A percentile compares a stretch with the other conserved stretches of the same genome.
These are phyloP conservation scores for Saccharomycodes ludwigii DNA, from an alignment of 805 yeast genomes.

Conservation along the genomic window DNA sequence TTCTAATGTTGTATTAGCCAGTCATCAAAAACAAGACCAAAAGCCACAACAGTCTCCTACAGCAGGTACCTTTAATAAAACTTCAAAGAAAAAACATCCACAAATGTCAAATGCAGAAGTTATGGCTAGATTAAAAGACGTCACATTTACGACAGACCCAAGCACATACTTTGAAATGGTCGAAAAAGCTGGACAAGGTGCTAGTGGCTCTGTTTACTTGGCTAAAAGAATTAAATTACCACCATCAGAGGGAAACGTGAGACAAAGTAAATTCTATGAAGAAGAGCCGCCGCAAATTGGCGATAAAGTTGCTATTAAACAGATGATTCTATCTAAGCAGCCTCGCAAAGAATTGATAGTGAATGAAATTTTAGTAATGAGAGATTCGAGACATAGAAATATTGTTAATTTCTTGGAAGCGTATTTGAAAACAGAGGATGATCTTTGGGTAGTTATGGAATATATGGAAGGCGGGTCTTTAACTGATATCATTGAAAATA, in stretches of 20 bases:
- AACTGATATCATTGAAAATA: slow-evolving; percentile 90
- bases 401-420: slow-evolving; percentile 93
- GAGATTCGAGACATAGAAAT: slow-evolving; percentile 85
- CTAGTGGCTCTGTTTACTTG: slow-evolving; percentile 87
- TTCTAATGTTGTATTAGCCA: too few species aligned
- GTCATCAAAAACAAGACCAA: slow-evolving; percentile 8
- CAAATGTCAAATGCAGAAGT: slow-evolving; percentile 81
- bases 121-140: slow-evolving; percentile 67
- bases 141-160: slow-evolving; percentile 81
- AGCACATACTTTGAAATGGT: slow-evolving; percentile 62
- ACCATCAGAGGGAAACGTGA: slow-evolving; percentile 10
- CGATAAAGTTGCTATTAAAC: slow-evolving; percentile 84
- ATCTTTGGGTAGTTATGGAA: slow-evolving; percentile 99
- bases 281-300: slow-evolving; percentile 27
- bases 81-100: slow-evolving; percentile 38
- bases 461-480: slow-evolving; percentile 98
- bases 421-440: slow-evolving; percentile 63
- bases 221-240: slow-evolving; percentile 49
- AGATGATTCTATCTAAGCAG: slow-evolving; percentile 84
- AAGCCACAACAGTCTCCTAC: slow-evolving; percentile 7
- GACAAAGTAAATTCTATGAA: slow-evolving; percentile 9
- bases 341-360: slow-evolving; percentile 92
- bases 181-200: slow-evolving; percentile 94
- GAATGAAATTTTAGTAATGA: slow-evolving; percentile 93
- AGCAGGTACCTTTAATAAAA: slow-evolving; percentile 24